phyloP scores from a whole-genome alignment of 805 yeast species.

The Lachancea sp. region DNA sequence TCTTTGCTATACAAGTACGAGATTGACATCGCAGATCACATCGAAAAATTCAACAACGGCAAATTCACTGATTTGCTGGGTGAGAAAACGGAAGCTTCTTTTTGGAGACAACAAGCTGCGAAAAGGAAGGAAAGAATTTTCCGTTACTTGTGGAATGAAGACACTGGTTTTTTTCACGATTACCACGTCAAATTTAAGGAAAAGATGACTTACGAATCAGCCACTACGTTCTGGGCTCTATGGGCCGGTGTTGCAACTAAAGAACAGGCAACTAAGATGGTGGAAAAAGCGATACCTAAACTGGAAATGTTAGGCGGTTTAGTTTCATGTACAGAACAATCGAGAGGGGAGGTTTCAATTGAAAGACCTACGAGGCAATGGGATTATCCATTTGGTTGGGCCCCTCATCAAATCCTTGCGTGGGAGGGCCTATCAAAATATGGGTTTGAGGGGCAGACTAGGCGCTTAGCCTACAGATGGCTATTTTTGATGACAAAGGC shows the following conservation, averaged over 20 bases:
- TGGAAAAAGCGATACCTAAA: slow-evolving; percentile 50
- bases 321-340: slow-evolving; percentile 70
- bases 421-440: slow-evolving; percentile 82
- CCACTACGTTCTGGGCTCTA: slow-evolving; percentile 87
- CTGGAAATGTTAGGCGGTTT: slow-evolving; percentile 87
- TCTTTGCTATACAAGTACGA: slow-evolving; percentile 86
- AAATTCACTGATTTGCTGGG: slow-evolving; percentile 38
- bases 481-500: slow-evolving; percentile 81
- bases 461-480: slow-evolving; percentile 81
- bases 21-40: slow-evolving; percentile 63
- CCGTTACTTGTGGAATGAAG: slow-evolving; percentile 78
- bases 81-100: slow-evolving; percentile 38
- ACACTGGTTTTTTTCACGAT: slow-evolving; percentile 73
- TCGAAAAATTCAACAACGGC: slow-evolving; percentile 51
- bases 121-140: slow-evolving; percentile 50
- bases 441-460: slow-evolving; percentile 57
- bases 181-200: slow-evolving; percentile 56
- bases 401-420: slow-evolving; percentile 92
- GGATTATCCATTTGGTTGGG: slow-evolving; percentile 99
- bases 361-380: slow-evolving; percentile 87
- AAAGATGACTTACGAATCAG: slow-evolving; percentile 69
- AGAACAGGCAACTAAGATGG: slow-evolving; percentile 62
- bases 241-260: slow-evolving; percentile 71
- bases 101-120: slow-evolving; percentile 60
- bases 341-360: slow-evolving; percentile 65